phyloP scores from a whole-genome alignment of 495 filamentous ascomycete species.

The Neurospora discreta region DNA sequence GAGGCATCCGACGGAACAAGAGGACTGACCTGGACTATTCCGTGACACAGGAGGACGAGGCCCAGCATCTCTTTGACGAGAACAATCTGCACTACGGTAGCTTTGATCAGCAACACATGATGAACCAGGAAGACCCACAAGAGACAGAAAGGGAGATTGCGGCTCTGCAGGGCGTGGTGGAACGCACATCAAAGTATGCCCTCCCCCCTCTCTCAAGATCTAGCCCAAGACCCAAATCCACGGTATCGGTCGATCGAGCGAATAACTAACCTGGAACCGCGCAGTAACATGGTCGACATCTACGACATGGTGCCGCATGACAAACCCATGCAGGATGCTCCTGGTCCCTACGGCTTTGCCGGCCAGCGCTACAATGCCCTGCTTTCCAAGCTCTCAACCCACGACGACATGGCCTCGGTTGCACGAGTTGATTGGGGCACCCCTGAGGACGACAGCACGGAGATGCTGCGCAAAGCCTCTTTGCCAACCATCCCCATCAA shows the following conservation, averaged over 20 bases:
- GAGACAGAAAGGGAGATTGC: conserved; percentile 48
- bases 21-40: conserved; percentile 4
- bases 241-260: conserved; percentile 1
- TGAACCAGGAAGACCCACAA: conserved; percentile 41
- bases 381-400: conserved; percentile 36
- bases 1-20: neutral
- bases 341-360: conserved; percentile 25
- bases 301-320: conserved; percentile 46
- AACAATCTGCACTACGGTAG: conserved; percentile 42
- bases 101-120: conserved; percentile 39
- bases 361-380: conserved; percentile 42
- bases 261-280: conserved; percentile 18
- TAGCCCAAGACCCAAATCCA: conserved; percentile 1
- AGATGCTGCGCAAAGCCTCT: conserved; percentile 27
- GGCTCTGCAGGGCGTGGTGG: conserved; percentile 44
- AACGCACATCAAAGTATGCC: conserved; percentile 44
- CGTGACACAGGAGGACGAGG: conserved; percentile 37
- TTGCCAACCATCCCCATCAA: conserved; percentile 24
- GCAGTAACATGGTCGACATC: conserved; percentile 47
- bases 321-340: conserved; percentile 13
- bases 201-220: conserved; percentile 1
- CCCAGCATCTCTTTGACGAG: conserved; percentile 41
- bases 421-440: conserved; percentile 35
- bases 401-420: conserved; percentile 26
- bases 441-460: conserved; percentile 34